Base-by-base conservation (phyloP, 2,329 filamentous ascomycete species). In the Septoria linicola region DNA sequence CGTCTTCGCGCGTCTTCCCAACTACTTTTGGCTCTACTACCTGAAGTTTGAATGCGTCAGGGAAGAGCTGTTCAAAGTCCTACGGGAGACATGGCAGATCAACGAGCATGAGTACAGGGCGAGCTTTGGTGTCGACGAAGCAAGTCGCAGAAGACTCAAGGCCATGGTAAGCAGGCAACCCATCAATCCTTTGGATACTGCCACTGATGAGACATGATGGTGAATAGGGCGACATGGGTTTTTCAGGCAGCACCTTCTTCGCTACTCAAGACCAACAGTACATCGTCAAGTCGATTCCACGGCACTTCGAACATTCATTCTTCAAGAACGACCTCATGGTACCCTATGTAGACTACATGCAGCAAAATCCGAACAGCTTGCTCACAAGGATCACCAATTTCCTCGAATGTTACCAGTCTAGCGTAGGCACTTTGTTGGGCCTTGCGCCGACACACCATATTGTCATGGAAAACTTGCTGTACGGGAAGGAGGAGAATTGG, bases 211-310 rank as follows among this genome's bases (percentile, higher is more conserved):
- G 16, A n/a, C 14, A 37, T 16, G 14, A 39, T 11, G 14, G 4
- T 5, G 16, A 14, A n/a, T 20, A 61, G 53, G 44, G 57, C 1
- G 84, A 88, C 63, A 75, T 89, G 69, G 86, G 86, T 2, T 88
- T 87, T 64, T 87, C 83, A 21, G 87, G 87, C 41, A 88, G 85
- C 70, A 87, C 85, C 0, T 89, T 89, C 70, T 88, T 87, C 68
- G 78, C 76, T 3, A 89, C 86, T 0, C 68, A 73, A 3, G 80
- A 89, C 59, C 75, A 74, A n/a, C 80, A 80, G 57, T 89, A 81
- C 63, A 76, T 89, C 7, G 75, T 89, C 63, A 90, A 89, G 63
- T 86, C 83, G 1, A 72, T 90, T 1, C 85, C 86, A 0, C 77
- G 85, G 1, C 74, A 77, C 25, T 88, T 87, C 57, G 87, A 89